Evolutionary conservation across 331 rosid genomes (phyloP), one percentile per base, ranked within the genome.

Genomic region (Saraca asoca): DNA sequence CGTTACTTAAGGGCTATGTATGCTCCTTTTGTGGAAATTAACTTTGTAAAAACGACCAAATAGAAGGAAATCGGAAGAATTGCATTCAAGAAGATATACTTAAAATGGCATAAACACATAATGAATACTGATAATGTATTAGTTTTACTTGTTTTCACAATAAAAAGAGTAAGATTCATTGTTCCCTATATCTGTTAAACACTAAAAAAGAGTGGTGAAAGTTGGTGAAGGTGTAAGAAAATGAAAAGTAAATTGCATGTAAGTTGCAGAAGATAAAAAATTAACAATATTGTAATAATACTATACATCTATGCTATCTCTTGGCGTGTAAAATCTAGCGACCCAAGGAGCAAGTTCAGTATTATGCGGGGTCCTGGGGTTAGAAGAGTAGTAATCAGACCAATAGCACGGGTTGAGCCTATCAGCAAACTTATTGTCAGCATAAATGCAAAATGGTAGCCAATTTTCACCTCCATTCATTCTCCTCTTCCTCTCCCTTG

Each of bases 271-370:
- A 38, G 54, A 31, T 24, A 0, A 39, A 7, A 39, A 39, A 10
- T 2, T 0, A 5, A 2, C 2, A 10, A 39, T 10, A 39, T 6
- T 7, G 31, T 24, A 39, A 6, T 39, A 39, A 58, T 19, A 8
- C 35, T 64, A 43, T 13, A 52, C 56, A 64, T 77, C 82, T 18
- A 20, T 2, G 17, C 13, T 64, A 58, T 69, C 52, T 65, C 62
- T 60, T 64, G 68, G 69, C 31, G 2, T 82, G 73, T 91, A 88
- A 74, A 86, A 88, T 73, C 75, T 79, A 51, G 96, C 82, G 8
- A 88, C 96, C 97, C 97, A 91, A 51, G 95, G 96, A 70, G 97
- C 95, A 73, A 88, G 95, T 41, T 82, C 15, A 37, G 96, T 91
- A 37, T 70, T 60, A 41, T 79, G 80, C 14, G 97, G 94, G 50